Evolutionary conservation across 352 stramenopile species (phyloP), one percentile per base, ranked within the genome.

Genomic region (Phytopythium oedochilum): DNA sequence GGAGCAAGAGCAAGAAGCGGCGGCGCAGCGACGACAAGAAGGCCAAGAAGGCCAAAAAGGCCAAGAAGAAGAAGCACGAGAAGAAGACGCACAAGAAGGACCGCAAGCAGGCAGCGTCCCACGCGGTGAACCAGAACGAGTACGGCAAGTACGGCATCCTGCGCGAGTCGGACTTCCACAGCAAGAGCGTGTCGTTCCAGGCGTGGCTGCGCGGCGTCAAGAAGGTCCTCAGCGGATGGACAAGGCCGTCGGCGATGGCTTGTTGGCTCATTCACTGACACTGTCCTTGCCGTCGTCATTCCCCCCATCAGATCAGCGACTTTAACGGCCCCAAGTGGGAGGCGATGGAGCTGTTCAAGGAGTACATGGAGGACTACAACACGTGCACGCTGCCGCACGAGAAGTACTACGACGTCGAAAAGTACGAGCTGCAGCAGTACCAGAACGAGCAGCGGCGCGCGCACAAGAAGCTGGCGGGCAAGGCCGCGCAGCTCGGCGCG

Each of bases 301-400:
- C 8, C 39, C 49, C 2, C 2, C 10, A 14, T 7, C 56, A 86
- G 63, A 89, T 94, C 44, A 60, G 64, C 23, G 82, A 92, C 51
- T 91, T 94, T 26, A 92, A 91, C 43, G 85, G 85, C 20, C 80
- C 86, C 57, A 93, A 94, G 63, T 89, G 78, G 71, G 80, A 96
- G 47, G 78, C 83, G 22, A 93, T 94, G 81, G 83, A 97, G 66
- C 71, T 93, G 46, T 97, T 97, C 59, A 83, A 86, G 31, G 81
- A 92, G 68, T 97, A 98, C 78, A 95, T 96, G 66, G 96, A 99
- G 73, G 96, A 99, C 78, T 99, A 95, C 85, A 99, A 99, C 72
- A 99, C 96, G 31, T 95, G 90, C 35, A 99, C 96, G 12, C 62
- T 99, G 31, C 94, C 96, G 0, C 94, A 99, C 61, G 82, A 97